A percentile compares a stretch with the other conserved stretches of the same genome.
phyloP scores from a whole-genome alignment of 371 early-diverging fungal genomes.

The Rhizopus sp. region DNA sequence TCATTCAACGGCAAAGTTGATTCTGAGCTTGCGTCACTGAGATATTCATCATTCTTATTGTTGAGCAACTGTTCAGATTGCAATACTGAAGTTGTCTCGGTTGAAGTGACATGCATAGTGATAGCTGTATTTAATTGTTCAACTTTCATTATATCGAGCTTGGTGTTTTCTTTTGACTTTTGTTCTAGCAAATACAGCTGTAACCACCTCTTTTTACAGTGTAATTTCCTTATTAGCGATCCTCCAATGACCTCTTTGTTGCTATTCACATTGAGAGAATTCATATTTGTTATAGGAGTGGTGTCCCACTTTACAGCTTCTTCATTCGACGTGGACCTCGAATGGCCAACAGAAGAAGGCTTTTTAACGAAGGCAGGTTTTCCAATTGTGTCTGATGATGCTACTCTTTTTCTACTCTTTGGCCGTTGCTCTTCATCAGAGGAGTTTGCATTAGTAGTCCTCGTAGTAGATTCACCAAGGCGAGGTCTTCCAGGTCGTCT shows the following conservation, averaged over 20 bases:
- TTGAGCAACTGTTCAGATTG: no score
- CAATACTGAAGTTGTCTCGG: neutral
- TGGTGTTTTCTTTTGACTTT: constrained; percentile 1
- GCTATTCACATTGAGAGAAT: no score
- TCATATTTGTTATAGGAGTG: no score
- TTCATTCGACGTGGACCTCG: no score
- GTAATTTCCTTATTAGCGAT: neutral
- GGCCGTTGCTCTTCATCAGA: constrained; percentile 15
- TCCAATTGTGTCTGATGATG: neutral
- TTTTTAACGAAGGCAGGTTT: neutral
- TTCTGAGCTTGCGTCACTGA: constrained; percentile 34
- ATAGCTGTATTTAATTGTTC: no score
- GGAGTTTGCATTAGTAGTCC: neutral
- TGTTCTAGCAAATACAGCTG: constrained; percentile 6
- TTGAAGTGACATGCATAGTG: neutral
- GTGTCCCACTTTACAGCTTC: no score
- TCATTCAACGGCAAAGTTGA: constrained; percentile 35
- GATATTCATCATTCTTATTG: constrained; percentile 20
- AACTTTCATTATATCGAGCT: no score
- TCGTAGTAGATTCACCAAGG: neutral
- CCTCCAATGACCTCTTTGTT: no score
- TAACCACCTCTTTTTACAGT: constrained; percentile 25
- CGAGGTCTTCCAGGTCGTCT: neutral
- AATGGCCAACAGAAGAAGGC: neutral
- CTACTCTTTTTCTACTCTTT: neutral